These are phyloP conservation scores for Chloranthus sessilifolius DNA, from an alignment of 164 flowering plant species.

Conservation along the genomic window DNA sequence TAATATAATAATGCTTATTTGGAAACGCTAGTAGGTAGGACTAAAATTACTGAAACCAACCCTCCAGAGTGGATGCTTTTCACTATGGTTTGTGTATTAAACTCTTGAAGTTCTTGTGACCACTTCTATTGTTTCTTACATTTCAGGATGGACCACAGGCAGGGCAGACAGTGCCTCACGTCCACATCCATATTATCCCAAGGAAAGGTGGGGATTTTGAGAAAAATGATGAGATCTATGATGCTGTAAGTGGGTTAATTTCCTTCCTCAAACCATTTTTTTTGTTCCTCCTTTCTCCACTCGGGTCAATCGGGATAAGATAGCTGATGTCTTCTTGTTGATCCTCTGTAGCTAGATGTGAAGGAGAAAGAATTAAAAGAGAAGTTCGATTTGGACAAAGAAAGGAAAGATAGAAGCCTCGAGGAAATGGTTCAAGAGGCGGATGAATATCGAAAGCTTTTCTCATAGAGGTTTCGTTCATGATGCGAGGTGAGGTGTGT, in stretches of 20 bases:
- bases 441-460: conserved; percentile 54
- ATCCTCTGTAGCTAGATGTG: conserved; percentile 47
- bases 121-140: too few species aligned
- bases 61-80: too few species aligned
- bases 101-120: background rate
- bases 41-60: too few species aligned
- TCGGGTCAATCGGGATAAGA: background rate
- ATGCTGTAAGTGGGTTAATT: conserved; percentile 55
- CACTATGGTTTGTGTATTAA: too few species aligned
- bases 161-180: conserved; percentile 93
- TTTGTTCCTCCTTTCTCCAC: background rate
- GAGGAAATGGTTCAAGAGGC: conserved; percentile 87
- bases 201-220: conserved; percentile 74
- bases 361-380: conserved; percentile 72
- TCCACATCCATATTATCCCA: conserved; percentile 82
- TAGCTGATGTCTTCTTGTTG: background rate
- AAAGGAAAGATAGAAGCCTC: conserved; percentile 68
- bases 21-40: too few species aligned
- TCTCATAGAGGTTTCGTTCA: conserved; percentile 6
- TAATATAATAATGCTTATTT: too few species aligned
- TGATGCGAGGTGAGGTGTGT: background rate
- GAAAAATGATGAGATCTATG: conserved; percentile 85
- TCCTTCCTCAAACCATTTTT: background rate
- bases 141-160: conserved; percentile 90
- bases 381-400: conserved; percentile 76